phyloP scores from a whole-genome alignment of 768 basidiomycete species.

The Postia placenta region DNA sequence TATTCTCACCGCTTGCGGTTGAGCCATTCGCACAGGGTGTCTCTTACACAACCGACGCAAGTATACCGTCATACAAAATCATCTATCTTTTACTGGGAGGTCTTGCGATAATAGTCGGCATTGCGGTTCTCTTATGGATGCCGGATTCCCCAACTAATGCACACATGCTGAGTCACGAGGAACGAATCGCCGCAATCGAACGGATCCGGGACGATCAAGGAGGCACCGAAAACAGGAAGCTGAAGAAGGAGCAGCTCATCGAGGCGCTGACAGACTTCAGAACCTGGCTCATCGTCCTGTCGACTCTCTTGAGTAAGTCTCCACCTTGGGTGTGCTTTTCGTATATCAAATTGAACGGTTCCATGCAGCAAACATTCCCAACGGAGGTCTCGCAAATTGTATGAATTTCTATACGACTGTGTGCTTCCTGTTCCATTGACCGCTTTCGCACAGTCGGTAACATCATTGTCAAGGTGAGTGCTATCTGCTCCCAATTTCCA shows the following conservation, averaged over 20 bases:
- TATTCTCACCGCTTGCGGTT: no score
- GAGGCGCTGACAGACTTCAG: constrained; percentile 54
- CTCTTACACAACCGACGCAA: constrained; percentile 19
- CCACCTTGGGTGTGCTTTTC: background rate
- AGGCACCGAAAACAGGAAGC: constrained; percentile 54
- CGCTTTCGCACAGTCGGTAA: constrained; percentile 46
- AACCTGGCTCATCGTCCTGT: constrained; percentile 61
- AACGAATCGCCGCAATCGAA: constrained; percentile 57
- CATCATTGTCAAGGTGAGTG: constrained; percentile 41
- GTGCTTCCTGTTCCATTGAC: background rate
- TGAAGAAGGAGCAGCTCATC: constrained; percentile 53
- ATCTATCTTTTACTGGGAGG: constrained; percentile 56
- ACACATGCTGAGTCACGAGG: constrained; percentile 47
- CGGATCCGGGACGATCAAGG: constrained; percentile 62
- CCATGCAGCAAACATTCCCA: constrained; percentile 54
- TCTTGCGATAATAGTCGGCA: constrained; percentile 52
- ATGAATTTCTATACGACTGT: constrained; percentile 14
- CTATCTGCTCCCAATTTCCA: background rate
- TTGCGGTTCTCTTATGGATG: constrained; percentile 52
- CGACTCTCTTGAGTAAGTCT: constrained; percentile 51
- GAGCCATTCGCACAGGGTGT: constrained; percentile 9
- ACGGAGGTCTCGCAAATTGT: constrained; percentile 67
- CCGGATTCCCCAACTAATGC: constrained; percentile 65
- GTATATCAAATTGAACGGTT: background rate
- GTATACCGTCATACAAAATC: constrained; percentile 54